Evolutionary conservation across 2,329 filamentous ascomycete genomes (phyloP), one percentile per base, ranked within the genome.

Genomic region (Raffaelea albimanens): DNA sequence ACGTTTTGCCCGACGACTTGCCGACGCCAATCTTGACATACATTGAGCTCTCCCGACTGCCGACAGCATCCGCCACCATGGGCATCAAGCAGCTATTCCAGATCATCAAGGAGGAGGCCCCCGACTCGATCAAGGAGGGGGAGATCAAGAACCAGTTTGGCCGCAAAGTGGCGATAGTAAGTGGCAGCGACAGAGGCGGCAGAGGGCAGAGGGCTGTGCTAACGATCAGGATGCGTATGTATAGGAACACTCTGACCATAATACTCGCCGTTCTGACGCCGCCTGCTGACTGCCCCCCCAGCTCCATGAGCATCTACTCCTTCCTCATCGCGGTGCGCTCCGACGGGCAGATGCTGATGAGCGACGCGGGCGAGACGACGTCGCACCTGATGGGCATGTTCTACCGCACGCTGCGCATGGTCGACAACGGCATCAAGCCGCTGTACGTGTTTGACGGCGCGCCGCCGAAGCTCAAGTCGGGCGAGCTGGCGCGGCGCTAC

Each of bases 331-430:
- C 93, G 44, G 93, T 98, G 47, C 89, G 93, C 57, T 96, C 90
- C 59, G 89, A 95, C 58, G 93, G 93, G 57, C 88, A 98, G 65
- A 89, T 96, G 67, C 83, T 98, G 58, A 97, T 83, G 77, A 94
- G 84, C 66, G 93, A 98, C 60, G 84, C 83, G 45, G 93, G 93
- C 60, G 89, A 97, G 66, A 98, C 93, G 2, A 98, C 93, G 1
- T 98, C 93, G 18, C 93, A 98, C 65, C 72, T 98, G 16, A 97
- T 98, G 90, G 93, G 93, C 61, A 91, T 98, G 82, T 98, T 98
- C 73, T 98, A 98, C 73, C 90, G 93, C 58, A 98, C 93, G 2
- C 76, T 98, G 7, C 89, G 93, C 58, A 97, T 98, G 71, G 87
- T 97, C 60, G 93, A 98, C 68, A 97, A 96, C 59, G 93, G 93